A percentile compares a stretch with the other conserved stretches of the same genome.
Evolutionary conservation across 2,329 filamentous ascomycete species (phyloP).

Genomic region (Rutstroemia sp.): DNA sequence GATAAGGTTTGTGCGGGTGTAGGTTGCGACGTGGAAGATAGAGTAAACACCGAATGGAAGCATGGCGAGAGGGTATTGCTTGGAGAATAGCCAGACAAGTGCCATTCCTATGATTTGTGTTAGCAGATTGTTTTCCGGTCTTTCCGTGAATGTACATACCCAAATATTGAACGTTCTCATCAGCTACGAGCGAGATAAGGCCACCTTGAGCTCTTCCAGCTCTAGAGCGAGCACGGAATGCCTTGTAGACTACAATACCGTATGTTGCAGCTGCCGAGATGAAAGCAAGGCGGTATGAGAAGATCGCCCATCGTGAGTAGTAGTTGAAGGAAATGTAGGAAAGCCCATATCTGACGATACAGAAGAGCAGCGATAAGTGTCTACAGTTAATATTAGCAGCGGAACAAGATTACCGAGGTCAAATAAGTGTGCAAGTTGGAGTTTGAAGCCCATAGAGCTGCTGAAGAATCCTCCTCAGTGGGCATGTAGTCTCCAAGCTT

Average conservation of each 20-base stretch:
- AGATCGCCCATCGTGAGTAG: constrained; percentile 65
- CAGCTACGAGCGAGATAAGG: constrained; percentile 59
- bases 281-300: constrained; percentile 88
- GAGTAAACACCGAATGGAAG: constrained; percentile 96
- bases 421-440: constrained; percentile 14
- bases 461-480: not conserved
- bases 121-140: constrained; percentile 8
- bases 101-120: constrained; percentile 64
- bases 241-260: constrained; percentile 98
- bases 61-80: constrained; percentile 83
- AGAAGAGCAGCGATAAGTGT: constrained; percentile 78
- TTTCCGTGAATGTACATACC: constrained; percentile 47
- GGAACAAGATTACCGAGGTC: not conserved
- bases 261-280: constrained; percentile 85
- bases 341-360: constrained; percentile 72
- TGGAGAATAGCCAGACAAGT: constrained; percentile 86
- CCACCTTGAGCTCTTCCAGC: constrained; percentile 55
- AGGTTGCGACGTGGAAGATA: constrained; percentile 95
- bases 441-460: constrained; percentile 5
- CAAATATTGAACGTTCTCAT: constrained; percentile 98
- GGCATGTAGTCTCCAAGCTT: constrained; percentile 9
- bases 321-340: constrained; percentile 89
- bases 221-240: constrained; percentile 78
- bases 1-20: constrained; percentile 87
- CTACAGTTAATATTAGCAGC: constrained; percentile 37